Evolutionary conservation across 257 asterid genomes (phyloP).

Genomic region (Nicotiana benthamiana): DNA sequence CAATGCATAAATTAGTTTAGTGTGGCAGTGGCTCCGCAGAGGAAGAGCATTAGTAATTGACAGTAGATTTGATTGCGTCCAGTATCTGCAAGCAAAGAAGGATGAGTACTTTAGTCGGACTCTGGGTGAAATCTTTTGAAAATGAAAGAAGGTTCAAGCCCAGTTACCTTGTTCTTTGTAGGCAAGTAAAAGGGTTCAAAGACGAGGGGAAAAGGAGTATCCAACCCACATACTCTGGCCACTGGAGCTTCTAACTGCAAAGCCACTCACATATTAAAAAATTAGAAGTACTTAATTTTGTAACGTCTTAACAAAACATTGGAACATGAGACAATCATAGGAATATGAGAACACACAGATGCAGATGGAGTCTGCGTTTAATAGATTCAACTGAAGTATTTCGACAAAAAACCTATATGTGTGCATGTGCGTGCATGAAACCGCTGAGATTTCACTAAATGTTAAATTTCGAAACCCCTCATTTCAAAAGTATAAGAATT

Average conservation of each 20-base stretch:
- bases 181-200: slow-evolving; percentile 92
- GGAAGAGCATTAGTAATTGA: slow-evolving; percentile 35
- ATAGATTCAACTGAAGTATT: neutral
- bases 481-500: neutral
- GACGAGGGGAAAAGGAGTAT: slow-evolving; percentile 93
- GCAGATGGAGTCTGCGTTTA: neutral
- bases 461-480: neutral
- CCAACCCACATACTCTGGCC: slow-evolving; percentile 86
- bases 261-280: neutral
- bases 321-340: neutral
- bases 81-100: slow-evolving; percentile 45
- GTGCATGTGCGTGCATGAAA: neutral
- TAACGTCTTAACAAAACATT: neutral
- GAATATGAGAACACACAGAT: neutral
- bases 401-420: neutral
- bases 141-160: neutral
- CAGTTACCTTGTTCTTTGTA: slow-evolving; percentile 72
- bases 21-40: neutral
- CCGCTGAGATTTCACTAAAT: neutral
- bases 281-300: neutral
- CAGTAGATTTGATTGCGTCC: slow-evolving; percentile 85
- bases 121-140: neutral
- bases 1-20: neutral
- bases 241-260: slow-evolving; percentile 94
- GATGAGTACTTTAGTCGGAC: neutral